Conservation (phyloP, 2,329 filamentous ascomycete species). For the Venturia nashicola region DNA sequence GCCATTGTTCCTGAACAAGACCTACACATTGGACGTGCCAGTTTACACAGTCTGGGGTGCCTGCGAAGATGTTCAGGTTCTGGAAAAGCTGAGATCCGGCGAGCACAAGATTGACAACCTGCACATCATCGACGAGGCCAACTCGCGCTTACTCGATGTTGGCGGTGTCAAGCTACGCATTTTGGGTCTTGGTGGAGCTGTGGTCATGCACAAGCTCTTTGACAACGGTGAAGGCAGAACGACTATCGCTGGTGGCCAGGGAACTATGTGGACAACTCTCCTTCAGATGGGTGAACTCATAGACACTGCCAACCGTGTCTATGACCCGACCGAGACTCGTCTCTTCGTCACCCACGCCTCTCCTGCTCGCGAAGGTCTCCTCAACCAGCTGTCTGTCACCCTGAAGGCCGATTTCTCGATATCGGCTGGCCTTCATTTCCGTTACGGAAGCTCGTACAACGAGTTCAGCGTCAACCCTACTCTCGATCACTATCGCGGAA, state of each 20-base stretch:
- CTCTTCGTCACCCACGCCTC: slow-evolving; percentile 96
- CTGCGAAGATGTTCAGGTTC: slow-evolving; percentile 91
- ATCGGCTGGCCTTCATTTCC: slow-evolving; percentile 93
- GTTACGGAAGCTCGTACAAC: slow-evolving; percentile 98
- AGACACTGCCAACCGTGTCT: slow-evolving; percentile 94
- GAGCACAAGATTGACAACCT: slow-evolving; percentile 98
- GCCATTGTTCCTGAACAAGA: slow-evolving; percentile 74
- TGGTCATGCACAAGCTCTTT: slow-evolving; percentile 99
- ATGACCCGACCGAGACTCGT: slow-evolving; percentile 94
- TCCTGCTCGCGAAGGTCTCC: slow-evolving; percentile 84
- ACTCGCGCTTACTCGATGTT: slow-evolving; percentile 86
- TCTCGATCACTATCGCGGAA: slow-evolving; percentile 94
- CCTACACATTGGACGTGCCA: slow-evolving; percentile 83
- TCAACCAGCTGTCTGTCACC: slow-evolving; percentile 95
- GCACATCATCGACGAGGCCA: slow-evolving; percentile 96
- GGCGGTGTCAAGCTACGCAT: slow-evolving; percentile 93
- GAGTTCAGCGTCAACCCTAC: slow-evolving; percentile 99
- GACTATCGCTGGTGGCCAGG: slow-evolving; percentile 94
- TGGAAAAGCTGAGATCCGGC: slow-evolving; percentile 93
- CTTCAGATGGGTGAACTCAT: slow-evolving; percentile 97
- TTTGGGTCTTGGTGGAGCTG: slow-evolving; percentile 83
- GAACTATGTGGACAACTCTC: slow-evolving; percentile 98
- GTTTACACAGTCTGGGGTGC: slow-evolving; percentile 99
- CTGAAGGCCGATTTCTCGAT: slow-evolving; percentile 98
- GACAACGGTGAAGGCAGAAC: slow-evolving; percentile 97